Evolutionary conservation across 2,329 filamentous ascomycete genomes (phyloP).

Genomic region (Microsporum audouinii): DNA sequence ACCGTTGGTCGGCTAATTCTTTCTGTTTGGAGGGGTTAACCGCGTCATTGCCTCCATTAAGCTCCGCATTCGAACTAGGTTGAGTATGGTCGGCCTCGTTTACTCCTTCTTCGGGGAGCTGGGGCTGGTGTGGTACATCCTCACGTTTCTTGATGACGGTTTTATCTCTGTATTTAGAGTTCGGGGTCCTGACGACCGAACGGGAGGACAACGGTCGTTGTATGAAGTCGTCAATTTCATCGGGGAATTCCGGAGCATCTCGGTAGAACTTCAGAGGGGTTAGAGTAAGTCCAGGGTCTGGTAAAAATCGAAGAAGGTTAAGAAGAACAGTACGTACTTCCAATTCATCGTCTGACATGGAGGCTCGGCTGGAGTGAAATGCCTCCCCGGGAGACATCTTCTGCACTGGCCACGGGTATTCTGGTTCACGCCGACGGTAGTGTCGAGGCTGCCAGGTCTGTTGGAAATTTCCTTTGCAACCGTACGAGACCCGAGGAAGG

Average conservation of each 20-base stretch:
- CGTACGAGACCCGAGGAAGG: neutral
- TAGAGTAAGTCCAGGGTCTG: neutral
- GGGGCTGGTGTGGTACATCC: neutral
- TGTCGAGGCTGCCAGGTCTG: neutral
- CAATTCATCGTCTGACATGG: neutral
- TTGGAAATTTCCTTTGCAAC: neutral
- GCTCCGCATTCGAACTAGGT: neutral
- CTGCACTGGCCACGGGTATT: neutral
- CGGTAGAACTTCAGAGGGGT: neutral
- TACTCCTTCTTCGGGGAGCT: neutral
- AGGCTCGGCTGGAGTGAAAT: neutral
- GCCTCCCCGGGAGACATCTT: neutral
- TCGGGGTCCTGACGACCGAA: slow-evolving; percentile 11
- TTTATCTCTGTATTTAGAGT: slow-evolving; percentile 11
- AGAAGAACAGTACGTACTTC: neutral
- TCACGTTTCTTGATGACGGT: neutral
- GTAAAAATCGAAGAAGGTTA: neutral
- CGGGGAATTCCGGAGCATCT: neutral
- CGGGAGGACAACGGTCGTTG: slow-evolving; percentile 10
- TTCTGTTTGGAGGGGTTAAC: slow-evolving; percentile 18
- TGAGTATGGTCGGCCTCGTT: neutral
- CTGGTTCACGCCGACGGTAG: too few species aligned
- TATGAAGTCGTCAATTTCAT: neutral
- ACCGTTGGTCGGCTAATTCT: slow-evolving; percentile 24
- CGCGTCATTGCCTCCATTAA: too few species aligned